A percentile compares a stretch with the other conserved stretches of the same genome.
Evolutionary conservation across 768 basidiomycete genomes (phyloP).

Genomic region (Lactarius vividus): DNA sequence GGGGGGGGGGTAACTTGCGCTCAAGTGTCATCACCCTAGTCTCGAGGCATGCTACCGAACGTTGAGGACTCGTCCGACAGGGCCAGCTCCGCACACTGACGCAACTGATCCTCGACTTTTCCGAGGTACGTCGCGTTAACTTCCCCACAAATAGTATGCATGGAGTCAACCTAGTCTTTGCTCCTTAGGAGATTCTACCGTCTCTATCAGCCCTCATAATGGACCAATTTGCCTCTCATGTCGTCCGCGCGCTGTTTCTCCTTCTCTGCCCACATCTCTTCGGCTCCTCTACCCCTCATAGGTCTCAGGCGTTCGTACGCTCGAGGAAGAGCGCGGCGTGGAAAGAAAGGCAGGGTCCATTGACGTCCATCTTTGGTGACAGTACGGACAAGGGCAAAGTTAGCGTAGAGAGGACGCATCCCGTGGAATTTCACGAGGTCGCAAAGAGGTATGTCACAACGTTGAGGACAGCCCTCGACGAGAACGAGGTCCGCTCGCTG

Average conservation of each 20-base stretch:
- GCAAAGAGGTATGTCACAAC: slow-evolving; percentile 47
- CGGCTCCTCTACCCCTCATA: slow-evolving; percentile 36
- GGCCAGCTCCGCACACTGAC: slow-evolving; percentile 70
- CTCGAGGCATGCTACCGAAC: slow-evolving; percentile 50
- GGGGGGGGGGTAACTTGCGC: too few relatives aligned
- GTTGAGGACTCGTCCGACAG: slow-evolving; percentile 43
- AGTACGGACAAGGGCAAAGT: slow-evolving; percentile 35
- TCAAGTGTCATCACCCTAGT: slow-evolving; percentile 36
- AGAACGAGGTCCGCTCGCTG: slow-evolving; percentile 73
- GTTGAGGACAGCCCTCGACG: slow-evolving; percentile 52
- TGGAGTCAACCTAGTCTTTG: neutral
- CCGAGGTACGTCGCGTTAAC: slow-evolving; percentile 46
- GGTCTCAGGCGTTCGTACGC: slow-evolving; percentile 48
- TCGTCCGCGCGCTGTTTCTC: slow-evolving; percentile 73
- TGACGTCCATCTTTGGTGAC: slow-evolving; percentile 73
- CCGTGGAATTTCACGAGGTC: slow-evolving; percentile 48
- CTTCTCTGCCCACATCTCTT: slow-evolving; percentile 67
- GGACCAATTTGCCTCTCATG: slow-evolving; percentile 90
- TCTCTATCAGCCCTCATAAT: slow-evolving; percentile 62
- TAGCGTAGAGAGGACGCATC: slow-evolving; percentile 27
- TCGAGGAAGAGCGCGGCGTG: slow-evolving; percentile 83
- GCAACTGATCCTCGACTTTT: slow-evolving; percentile 59
- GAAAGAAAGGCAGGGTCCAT: slow-evolving; percentile 75
- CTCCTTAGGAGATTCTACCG: slow-evolving; percentile 64
- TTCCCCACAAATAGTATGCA: neutral